A percentile compares a stretch with the other conserved stretches of the same genome.
phyloP scores from a whole-genome alignment of 2,329 filamentous ascomycete species.

The Pyrenophora graminea region DNA sequence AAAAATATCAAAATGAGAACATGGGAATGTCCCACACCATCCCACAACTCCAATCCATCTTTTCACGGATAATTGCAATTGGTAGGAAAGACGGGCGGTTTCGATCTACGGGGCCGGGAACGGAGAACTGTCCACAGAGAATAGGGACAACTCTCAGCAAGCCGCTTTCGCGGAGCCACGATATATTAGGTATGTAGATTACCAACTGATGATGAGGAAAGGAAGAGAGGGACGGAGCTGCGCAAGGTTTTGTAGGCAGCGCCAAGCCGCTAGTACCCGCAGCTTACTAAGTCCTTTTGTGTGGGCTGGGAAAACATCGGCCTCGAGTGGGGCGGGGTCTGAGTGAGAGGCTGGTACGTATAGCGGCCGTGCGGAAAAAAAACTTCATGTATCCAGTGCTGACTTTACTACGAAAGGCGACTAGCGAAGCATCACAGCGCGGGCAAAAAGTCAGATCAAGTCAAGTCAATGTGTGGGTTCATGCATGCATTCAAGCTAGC shows the following conservation, averaged over 20 bases:
- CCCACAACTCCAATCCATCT: constrained; percentile 50
- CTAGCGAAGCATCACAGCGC: background rate
- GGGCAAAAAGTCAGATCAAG: background rate
- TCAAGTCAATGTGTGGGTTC: constrained; percentile 22
- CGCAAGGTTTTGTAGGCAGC: constrained; percentile 25
- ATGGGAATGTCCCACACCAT: constrained; percentile 46
- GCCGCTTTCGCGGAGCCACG: constrained; percentile 49
- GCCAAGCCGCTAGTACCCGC: background rate
- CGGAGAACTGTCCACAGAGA: constrained; percentile 48
- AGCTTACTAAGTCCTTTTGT: no score
- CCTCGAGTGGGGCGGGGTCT: background rate
- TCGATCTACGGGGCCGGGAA: constrained; percentile 50
- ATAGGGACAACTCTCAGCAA: constrained; percentile 49
- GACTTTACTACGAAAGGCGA: no score
- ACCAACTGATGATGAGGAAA: constrained; percentile 45
- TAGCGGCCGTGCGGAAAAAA: background rate
- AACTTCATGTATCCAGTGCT: no score
- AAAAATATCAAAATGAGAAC: constrained; percentile 2
- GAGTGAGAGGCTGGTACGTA: background rate
- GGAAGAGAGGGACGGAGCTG: constrained; percentile 27
- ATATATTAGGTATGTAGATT: constrained; percentile 41
- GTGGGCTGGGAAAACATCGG: background rate
- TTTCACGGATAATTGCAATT: constrained; percentile 47
- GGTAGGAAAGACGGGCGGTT: constrained; percentile 46
- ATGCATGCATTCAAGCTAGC: constrained; percentile 41